Conservation (phyloP, 2,329 filamentous ascomycete species). For the Niveomyces coronatus region DNA sequence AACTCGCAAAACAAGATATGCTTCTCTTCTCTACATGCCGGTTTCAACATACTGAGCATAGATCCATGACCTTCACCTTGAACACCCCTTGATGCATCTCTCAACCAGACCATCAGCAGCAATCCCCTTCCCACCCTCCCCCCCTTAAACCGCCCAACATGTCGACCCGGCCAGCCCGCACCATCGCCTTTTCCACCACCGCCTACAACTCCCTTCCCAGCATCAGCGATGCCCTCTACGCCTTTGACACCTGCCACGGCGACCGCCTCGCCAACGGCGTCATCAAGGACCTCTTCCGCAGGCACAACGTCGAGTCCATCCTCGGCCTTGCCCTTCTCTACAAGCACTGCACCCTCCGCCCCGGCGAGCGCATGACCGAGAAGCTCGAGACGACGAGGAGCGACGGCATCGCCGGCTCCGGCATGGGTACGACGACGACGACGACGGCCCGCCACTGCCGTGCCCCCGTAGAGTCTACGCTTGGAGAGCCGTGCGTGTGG, state of each 20-base stretch:
- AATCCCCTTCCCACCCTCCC: not conserved
- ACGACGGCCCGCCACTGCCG: not conserved
- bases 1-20: too few relatives aligned
- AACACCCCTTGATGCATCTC: too few relatives aligned
- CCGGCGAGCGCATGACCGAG: conserved; percentile 6
- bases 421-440: not conserved
- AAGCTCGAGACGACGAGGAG: too few relatives aligned
- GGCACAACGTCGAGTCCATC: not conserved
- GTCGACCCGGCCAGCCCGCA: not conserved
- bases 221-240: not conserved
- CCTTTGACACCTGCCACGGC: not conserved
- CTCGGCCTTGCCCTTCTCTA: conserved; percentile 5
- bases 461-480: not conserved
- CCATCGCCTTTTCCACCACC: not conserved
- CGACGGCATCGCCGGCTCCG: too few relatives aligned
- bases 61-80: too few relatives aligned
- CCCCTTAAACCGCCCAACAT: not conserved
- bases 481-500: conserved; percentile 4
- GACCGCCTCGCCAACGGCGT: not conserved
- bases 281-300: conserved; percentile 6
- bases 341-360: not conserved
- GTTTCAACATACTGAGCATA: too few relatives aligned
- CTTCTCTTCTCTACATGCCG: too few relatives aligned
- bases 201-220: conserved; percentile 2
- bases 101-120: too few relatives aligned